phyloP scores from a whole-genome alignment of 495 filamentous ascomycete genomes.

The Rhizodiscina lignyota region DNA sequence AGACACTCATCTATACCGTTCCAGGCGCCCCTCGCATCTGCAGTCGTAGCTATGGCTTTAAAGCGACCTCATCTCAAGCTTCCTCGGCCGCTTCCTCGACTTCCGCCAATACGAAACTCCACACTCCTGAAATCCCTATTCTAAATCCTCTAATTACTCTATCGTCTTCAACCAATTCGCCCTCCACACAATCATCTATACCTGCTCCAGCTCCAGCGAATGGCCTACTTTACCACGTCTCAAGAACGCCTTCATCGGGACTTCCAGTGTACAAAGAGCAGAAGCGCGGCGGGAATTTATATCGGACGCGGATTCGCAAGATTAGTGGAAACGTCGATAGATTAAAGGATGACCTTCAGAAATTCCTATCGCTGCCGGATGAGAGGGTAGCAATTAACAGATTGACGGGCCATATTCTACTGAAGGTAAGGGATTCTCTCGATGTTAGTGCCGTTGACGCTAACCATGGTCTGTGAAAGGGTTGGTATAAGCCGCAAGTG shows the following conservation, averaged over 20 bases:
- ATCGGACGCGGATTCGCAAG: slow-evolving; percentile 60
- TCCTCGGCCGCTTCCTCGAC: background rate
- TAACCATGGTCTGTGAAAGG: slow-evolving; percentile 1
- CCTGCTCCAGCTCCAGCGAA: slow-evolving; percentile 2
- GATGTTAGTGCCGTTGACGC: background rate
- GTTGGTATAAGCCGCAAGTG: slow-evolving; percentile 2
- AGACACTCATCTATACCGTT: too few species aligned
- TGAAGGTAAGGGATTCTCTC: slow-evolving; percentile 10
- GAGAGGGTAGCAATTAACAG: slow-evolving; percentile 19
- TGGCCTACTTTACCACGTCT: slow-evolving; percentile 46
- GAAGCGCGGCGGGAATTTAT: slow-evolving; percentile 63
- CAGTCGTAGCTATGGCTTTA: too few species aligned
- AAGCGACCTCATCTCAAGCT: background rate
- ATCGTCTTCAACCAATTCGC: slow-evolving; percentile 1
- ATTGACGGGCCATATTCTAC: slow-evolving; percentile 21
- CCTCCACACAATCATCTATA: slow-evolving; percentile 1
- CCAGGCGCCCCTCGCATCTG: too few species aligned
- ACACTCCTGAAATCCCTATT: background rate
- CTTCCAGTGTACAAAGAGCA: slow-evolving; percentile 61
- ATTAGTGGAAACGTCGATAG: slow-evolving; percentile 42
- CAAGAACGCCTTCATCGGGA: slow-evolving; percentile 51
- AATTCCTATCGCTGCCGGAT: slow-evolving; percentile 14
- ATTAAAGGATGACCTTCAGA: slow-evolving; percentile 20
- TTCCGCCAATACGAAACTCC: background rate
- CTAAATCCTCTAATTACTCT: slow-evolving; percentile 2